Evolutionary conservation across 2,329 filamentous ascomycete species (phyloP), one percentile per base, ranked within the genome.

Genomic region (Cladosporium sp.): DNA sequence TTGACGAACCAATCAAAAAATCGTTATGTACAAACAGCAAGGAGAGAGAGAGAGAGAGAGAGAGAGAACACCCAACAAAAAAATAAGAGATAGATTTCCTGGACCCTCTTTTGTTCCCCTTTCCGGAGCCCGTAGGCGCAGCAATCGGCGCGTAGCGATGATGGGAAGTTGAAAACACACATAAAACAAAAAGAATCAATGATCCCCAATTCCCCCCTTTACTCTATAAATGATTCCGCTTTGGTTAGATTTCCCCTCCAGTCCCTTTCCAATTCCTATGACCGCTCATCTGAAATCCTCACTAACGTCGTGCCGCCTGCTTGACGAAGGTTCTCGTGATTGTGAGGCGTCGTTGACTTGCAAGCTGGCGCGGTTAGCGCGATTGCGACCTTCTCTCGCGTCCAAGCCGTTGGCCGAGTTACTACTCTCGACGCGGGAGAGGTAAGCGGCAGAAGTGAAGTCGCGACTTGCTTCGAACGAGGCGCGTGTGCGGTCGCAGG

Each of bases 401-500:
- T 50, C 49, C 3, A 1, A 26, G 7, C 35, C 50, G 35, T 31
- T 46, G 10, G 50, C 50, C 18, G 61, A 63, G n/a, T 72, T 67
- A 31, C 72, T 75, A 55, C 73, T 76, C 80, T 97, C 95, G 70
- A 97, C 87, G 68, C 93, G 86, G 57, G 89, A 89, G 70, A 99
- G 81, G 75, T 94, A 88, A 44, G 92, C 92, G 16, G 93, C 93
- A 31, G 91, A 93, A 0, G 94, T 97, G 74, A 97, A 97, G 73
- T 98, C 95, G 72, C 88, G 91, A 77, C 89, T 95, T 44, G 88
- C 88, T 79, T 97, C 94, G 76, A 92, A 97, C 77, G 91, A 94
- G 12, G 90, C 86, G 71, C 93, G 85, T 21, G 92, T 87, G 29
- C 90, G 88, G 74, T 98, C 95, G 87, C 96, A 94, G 0, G 92